These are phyloP conservation scores for Phytophthora aleatoria DNA, from an alignment of 352 stramenopile genomes.

Conservation along the genomic window DNA sequence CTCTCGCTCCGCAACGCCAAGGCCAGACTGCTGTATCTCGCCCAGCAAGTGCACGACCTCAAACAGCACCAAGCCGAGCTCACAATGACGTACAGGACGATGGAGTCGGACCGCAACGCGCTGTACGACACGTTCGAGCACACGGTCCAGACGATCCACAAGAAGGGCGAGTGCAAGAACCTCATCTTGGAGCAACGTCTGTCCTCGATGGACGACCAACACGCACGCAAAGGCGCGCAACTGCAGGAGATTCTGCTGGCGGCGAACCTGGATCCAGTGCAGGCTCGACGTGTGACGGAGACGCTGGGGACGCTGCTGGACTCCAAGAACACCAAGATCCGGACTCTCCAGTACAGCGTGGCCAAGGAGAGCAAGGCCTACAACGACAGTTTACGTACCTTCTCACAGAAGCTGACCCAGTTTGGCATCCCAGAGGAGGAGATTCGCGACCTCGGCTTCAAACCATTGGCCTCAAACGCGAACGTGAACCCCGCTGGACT, in stretches of 20 bases:
- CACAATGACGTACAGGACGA: conserved; percentile 68
- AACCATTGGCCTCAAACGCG: conserved; percentile 50
- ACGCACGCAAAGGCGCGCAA: conserved; percentile 75
- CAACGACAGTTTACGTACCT: conserved; percentile 79
- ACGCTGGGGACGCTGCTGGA: conserved; percentile 70
- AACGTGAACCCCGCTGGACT: conserved; percentile 78
- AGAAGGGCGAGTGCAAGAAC: conserved; percentile 92
- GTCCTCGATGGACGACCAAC: conserved; percentile 68
- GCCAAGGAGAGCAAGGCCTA: conserved; percentile 80
- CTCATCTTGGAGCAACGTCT: conserved; percentile 88
- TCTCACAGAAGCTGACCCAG: conserved; percentile 61
- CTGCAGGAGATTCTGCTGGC: conserved; percentile 75
- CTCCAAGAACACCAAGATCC: conserved; percentile 62
- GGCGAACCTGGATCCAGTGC: conserved; percentile 69
- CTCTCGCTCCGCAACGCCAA: conserved; percentile 90
- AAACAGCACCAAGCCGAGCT: conserved; percentile 70
- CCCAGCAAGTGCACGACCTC: conserved; percentile 72
- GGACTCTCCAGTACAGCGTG: conserved; percentile 65
- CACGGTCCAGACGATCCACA: conserved; percentile 88
- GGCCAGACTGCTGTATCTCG: conserved; percentile 79
- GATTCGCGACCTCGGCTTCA: conserved; percentile 69
- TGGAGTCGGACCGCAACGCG: conserved; percentile 86
- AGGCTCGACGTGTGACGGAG: conserved; percentile 72
- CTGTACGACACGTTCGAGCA: conserved; percentile 93
- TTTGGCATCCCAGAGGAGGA: conserved; percentile 83